Percentiles rank a stretch among this genome's conserved stretches.
Conservation (phyloP, 169 alveolate species). For the Plasmodium falciparum region DNA sequence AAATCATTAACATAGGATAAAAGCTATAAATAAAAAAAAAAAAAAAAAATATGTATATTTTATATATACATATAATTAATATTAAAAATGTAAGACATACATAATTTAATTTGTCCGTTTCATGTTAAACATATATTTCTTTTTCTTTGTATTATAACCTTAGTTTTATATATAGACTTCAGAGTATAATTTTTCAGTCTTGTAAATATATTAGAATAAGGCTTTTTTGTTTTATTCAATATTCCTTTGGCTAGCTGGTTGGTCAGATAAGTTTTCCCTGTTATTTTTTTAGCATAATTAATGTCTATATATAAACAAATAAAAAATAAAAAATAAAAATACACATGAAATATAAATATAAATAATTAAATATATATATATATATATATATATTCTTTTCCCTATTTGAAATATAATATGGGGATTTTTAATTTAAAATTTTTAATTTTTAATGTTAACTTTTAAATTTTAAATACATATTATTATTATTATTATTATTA, state of each 20-base stretch:
- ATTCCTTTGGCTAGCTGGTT: background rate
- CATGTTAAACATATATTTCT: background rate
- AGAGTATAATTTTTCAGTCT: conserved; percentile 53
- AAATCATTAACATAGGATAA: conserved; percentile 61
- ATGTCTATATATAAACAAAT: conserved; percentile 8
- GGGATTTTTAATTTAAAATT: too few species aligned
- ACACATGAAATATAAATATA: background rate
- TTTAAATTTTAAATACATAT: conserved; percentile 3
- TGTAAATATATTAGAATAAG: conserved; percentile 43
- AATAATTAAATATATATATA: too few species aligned
- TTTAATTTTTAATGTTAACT: background rate
- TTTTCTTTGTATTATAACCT: conserved; percentile 8
- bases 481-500: background rate
- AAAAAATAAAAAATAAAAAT: background rate
- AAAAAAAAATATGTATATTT: background rate
- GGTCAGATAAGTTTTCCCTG: background rate
- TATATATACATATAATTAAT: background rate
- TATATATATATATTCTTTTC: too few species aligned
- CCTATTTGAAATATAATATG: background rate
- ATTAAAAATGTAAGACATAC: background rate
- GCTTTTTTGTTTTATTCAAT: conserved; percentile 6
- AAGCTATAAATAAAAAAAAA: conserved; percentile 23
- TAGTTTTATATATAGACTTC: conserved; percentile 58
- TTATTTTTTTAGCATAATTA: conserved; percentile 6
- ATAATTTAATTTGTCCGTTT: background rate